Evolutionary conservation across 2,329 filamentous ascomycete species (phyloP), one percentile per base, ranked within the genome.

Genomic region (Colletotrichum spinosum): DNA sequence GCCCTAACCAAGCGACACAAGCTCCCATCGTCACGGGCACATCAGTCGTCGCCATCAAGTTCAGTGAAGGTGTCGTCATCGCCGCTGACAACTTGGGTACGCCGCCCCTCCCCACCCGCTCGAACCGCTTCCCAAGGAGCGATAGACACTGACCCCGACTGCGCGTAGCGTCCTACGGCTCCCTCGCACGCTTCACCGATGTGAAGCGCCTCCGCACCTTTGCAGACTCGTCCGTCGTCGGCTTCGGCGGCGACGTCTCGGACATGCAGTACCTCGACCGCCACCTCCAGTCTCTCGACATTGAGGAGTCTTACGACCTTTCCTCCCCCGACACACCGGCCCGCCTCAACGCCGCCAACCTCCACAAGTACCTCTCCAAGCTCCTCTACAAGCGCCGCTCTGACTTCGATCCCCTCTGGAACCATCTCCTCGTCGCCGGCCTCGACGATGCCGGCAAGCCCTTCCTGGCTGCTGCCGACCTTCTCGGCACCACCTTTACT

Each of bases 261-360:
- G 96, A 99, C 84, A 98, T 99, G 96, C 96, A 99, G 84, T 97
- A 97, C 84, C 89, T 99, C 71, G 92, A 97, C 87, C 90, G 96
- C 72, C 89, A 97, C 75, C 90, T 99, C 72, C 90, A 87, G 75
- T 91, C 92, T 69, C 91, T 98, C 73, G 89, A 92, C 77, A 93
- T 97, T 79, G 87, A 91, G 78, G 94, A 98, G 84, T 91, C 93
- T 76, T 98, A 99, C 84, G 86, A 79, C 70, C 76, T 73, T 69
- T 79, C 75, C 67, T 77, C 75, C 25, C 25, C 25, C 51, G 80
- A 75, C 67, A 81, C 84, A 73, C 76, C 77, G 46, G 65, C 69
- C 46, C 80, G 83, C 71, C 90, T 99, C 74, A 93, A 92, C 78
- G 96, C 96, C 61, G 92, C 92, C 79, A 97, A 97, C 82, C 88